phyloP scores from a whole-genome alignment of 164 flowering plant species.

The Aristolochia californica region DNA sequence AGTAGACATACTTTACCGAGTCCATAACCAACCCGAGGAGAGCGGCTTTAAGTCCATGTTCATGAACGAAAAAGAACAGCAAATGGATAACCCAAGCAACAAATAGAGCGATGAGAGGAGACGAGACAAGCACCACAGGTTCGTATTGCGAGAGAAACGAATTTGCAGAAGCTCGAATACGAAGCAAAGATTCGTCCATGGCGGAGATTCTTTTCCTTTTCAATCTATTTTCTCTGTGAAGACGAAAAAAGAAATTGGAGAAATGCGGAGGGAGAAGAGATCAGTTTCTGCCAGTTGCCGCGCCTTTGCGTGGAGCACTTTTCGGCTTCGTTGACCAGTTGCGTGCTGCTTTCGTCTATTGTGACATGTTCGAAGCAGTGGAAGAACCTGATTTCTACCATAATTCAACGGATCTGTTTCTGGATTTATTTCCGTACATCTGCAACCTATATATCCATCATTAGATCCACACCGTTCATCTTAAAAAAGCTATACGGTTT shows the following conservation, averaged over 20 bases:
- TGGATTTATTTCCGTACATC: too few species aligned
- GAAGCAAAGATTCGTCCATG: slow-evolving; percentile 19
- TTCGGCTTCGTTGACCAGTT: too few species aligned
- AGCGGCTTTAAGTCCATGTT: slow-evolving; percentile 52
- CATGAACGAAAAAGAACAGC: slow-evolving; percentile 25
- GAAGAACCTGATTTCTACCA: too few species aligned
- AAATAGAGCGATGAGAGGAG: slow-evolving; percentile 46
- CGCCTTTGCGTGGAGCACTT: background rate
- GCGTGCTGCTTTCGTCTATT: too few species aligned
- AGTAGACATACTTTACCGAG: slow-evolving; percentile 40
- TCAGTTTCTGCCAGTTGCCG: background rate
- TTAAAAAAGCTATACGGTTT: too few species aligned
- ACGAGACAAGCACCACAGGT: slow-evolving; percentile 49
- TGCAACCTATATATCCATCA: too few species aligned
- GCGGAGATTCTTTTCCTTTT: background rate
- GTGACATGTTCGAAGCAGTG: too few species aligned
- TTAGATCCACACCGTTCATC: too few species aligned
- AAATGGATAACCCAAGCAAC: slow-evolving; percentile 47
- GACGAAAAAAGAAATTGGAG: too few species aligned
- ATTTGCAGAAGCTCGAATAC: slow-evolving; percentile 47
- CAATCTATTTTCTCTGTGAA: background rate
- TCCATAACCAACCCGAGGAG: slow-evolving; percentile 34
- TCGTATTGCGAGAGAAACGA: slow-evolving; percentile 55
- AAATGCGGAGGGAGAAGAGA: background rate
- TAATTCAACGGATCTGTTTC: too few species aligned